A percentile compares a stretch with the other conserved stretches of the same genome.
These are phyloP conservation scores for Pueraria montana DNA, from an alignment of 306 rosid species.

Conservation along the genomic window DNA sequence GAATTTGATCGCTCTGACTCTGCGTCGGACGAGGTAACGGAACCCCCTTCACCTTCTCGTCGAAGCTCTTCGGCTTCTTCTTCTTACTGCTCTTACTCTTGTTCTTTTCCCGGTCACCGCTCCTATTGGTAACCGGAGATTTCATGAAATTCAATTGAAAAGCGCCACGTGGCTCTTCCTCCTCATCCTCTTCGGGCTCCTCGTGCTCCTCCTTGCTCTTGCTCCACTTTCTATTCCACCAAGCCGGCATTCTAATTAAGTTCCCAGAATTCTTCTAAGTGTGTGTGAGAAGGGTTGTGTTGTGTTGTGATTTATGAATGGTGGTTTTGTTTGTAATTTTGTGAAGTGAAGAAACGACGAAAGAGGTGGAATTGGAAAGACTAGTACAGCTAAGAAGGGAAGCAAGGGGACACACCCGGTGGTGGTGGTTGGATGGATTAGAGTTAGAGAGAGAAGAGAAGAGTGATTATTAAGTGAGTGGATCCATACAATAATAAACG, in stretches of 20 bases:
- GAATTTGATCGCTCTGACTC: slow-evolving; percentile 58
- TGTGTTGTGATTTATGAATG: not conserved
- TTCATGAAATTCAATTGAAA: slow-evolving; percentile 41
- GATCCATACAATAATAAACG: not conserved
- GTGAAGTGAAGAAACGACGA: slow-evolving; percentile 45
- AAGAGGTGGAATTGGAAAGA: no score
- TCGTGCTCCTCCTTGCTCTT: slow-evolving; percentile 67
- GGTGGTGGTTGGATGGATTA: slow-evolving; percentile 26
- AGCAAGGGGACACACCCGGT: not conserved
- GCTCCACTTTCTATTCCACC: slow-evolving; percentile 82
- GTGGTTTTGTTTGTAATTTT: not conserved
- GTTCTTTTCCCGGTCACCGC: slow-evolving; percentile 49
- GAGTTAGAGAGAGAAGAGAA: slow-evolving; percentile 37
- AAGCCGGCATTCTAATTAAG: slow-evolving; percentile 72
- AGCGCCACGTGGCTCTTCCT: slow-evolving; percentile 47
- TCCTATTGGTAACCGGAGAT: no score
- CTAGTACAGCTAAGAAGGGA: slow-evolving; percentile 42
- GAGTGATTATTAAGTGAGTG: not conserved
- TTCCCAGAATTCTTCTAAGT: no score
- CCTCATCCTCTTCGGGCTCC: slow-evolving; percentile 51
- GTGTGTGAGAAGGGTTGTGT: no score
- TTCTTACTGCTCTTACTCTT: slow-evolving; percentile 46
- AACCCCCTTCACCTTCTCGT: slow-evolving; percentile 61
- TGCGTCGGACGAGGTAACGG: slow-evolving; percentile 78
- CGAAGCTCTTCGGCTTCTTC: slow-evolving; percentile 66